Evolutionary conservation across 139 green algal species (phyloP).

Genomic region (Chlamydomonas sphaeroides): DNA sequence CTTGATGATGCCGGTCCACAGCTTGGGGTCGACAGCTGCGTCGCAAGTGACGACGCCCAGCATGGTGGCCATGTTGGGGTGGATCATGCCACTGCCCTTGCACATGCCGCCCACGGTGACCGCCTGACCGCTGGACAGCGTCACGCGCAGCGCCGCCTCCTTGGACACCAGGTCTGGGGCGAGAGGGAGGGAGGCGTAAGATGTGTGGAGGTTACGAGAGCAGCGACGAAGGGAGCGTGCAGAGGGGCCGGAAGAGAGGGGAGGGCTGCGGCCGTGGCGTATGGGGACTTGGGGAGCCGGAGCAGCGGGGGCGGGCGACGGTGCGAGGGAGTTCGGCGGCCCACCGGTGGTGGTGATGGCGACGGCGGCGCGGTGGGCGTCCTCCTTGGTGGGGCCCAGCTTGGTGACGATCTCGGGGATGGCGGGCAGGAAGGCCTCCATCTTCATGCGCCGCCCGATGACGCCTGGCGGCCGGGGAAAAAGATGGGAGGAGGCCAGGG

Average conservation of each 20-base stretch:
- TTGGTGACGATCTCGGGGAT: conserved; percentile 79
- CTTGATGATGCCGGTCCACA: conserved; percentile 87
- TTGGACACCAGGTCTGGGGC: conserved; percentile 81
- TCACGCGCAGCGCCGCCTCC: conserved; percentile 83
- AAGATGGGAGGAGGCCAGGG: too few species aligned
- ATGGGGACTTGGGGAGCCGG: too few species aligned
- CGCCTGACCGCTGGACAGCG: conserved; percentile 57
- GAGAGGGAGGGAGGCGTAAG: background rate
- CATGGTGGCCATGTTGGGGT: conserved; percentile 99
- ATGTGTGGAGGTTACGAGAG: too few species aligned
- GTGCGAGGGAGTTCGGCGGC: too few species aligned
- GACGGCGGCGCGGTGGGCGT: conserved; percentile 82
- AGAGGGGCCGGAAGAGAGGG: background rate
- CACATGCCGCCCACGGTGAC: conserved; percentile 92
- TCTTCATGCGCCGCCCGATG: conserved; percentile 96
- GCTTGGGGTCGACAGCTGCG: conserved; percentile 74
- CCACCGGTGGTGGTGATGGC: conserved; percentile 91
- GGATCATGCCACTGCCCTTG: conserved; percentile 99
- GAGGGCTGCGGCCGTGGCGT: too few species aligned
- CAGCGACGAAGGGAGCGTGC: background rate
- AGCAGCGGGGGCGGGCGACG: too few species aligned
- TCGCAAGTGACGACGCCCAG: conserved; percentile 96
- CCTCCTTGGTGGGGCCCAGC: conserved; percentile 66
- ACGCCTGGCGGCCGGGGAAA: conserved; percentile 79
- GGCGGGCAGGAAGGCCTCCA: conserved; percentile 82